Conservation (phyloP, 2,329 filamentous ascomycete genomes). For the Colletotrichum sp. region DNA sequence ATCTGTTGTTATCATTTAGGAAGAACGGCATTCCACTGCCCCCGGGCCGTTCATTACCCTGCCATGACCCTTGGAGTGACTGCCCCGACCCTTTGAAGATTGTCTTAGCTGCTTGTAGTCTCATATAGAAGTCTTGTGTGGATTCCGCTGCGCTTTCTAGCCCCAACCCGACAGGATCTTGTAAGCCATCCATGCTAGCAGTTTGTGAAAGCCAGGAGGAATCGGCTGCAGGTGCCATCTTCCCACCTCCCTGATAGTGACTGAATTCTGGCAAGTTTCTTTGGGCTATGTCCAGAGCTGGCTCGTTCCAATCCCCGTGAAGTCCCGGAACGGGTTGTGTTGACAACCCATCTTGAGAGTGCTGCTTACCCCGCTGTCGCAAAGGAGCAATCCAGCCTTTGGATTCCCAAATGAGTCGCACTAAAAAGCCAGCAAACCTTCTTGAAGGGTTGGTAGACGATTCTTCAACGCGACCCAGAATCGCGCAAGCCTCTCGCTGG, state of each 20-base stretch:
- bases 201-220: neutral
- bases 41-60: neutral
- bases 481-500: constrained; percentile 22
- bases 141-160: neutral
- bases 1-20: constrained; percentile 30
- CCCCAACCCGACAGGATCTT: neutral
- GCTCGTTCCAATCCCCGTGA: neutral
- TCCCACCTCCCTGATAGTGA: neutral
- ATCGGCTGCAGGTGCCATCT: neutral
- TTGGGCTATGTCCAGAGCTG: neutral
- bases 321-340: neutral
- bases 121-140: neutral
- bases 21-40: constrained; percentile 9
- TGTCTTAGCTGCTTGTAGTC: neutral
- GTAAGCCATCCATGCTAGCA: neutral
- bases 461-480: constrained; percentile 11
- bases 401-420: neutral
- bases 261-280: neutral
- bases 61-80: neutral
- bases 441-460: constrained; percentile 10
- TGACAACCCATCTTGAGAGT: neutral
- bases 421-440: constrained; percentile 8
- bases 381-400: constrained; percentile 3
- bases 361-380: neutral
- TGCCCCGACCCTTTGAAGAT: neutral